phyloP scores from a whole-genome alignment of 2,329 filamentous ascomycete genomes.

The Aspergillus sp. region DNA sequence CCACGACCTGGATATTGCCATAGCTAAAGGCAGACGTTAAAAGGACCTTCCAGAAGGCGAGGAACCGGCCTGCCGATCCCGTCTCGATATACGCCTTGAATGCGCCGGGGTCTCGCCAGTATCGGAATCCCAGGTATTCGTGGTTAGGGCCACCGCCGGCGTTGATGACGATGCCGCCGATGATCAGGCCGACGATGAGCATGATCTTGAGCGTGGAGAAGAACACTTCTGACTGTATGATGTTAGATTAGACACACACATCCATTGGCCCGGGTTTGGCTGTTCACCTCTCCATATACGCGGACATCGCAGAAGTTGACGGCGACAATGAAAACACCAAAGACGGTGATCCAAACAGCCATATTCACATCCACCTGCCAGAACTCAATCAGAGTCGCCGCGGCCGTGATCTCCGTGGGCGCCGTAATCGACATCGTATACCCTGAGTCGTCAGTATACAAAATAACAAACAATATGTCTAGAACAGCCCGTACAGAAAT shows the following conservation, averaged over 20 bases:
- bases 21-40: not conserved
- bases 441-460: not conserved
- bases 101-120: constrained; percentile 16
- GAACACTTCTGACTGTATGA: constrained; percentile 15
- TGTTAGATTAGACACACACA: not conserved
- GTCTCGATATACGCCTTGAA: constrained; percentile 14
- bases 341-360: not conserved
- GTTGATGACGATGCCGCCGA: constrained; percentile 15
- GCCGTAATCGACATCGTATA: not conserved
- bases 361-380: not conserved
- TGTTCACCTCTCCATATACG: not conserved
- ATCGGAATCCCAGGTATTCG: constrained; percentile 16
- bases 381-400: not conserved
- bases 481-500: not conserved
- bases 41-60: constrained; percentile 17
- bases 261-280: not conserved
- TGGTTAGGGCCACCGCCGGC: constrained; percentile 17
- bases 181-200: constrained; percentile 20
- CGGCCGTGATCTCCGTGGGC: not conserved
- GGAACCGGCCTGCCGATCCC: constrained; percentile 19
- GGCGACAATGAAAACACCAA: not conserved
- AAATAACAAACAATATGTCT: not conserved
- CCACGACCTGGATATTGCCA: not conserved
- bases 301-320: not conserved
- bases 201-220: constrained; percentile 19